These are phyloP conservation scores for Nevesoporus exiguus DNA, from an alignment of 768 basidiomycete genomes.

Conservation along the genomic window DNA sequence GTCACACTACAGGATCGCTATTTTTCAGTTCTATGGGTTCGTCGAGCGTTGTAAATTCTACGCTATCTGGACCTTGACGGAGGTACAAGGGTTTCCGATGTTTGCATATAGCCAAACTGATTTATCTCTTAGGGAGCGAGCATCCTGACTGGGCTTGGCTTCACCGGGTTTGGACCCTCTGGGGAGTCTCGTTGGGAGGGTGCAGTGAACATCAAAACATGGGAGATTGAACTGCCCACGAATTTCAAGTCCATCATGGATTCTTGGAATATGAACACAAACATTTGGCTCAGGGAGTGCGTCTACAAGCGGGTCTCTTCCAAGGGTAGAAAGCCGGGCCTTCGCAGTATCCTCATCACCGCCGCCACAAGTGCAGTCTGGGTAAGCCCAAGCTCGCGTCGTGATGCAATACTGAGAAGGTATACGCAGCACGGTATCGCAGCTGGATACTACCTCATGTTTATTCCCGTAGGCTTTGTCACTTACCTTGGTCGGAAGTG, in stretches of 20 bases:
- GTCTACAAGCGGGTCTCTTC: conserved; percentile 95
- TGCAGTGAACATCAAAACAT: conserved; percentile 82
- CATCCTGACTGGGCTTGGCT: conserved; percentile 91
- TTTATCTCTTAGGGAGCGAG: conserved; percentile 66
- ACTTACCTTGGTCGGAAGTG: conserved; percentile 77
- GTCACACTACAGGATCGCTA: conserved; percentile 46
- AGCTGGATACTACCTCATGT: conserved; percentile 88
- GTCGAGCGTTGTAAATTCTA: conserved; percentile 92
- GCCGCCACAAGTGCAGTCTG: conserved; percentile 93
- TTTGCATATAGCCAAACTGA: conserved; percentile 3
- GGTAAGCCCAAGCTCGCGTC: conserved; percentile 44
- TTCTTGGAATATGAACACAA: conserved; percentile 98
- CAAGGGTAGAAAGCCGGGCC: conserved; percentile 90
- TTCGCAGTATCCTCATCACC: conserved; percentile 85
- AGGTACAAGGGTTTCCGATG: conserved; percentile 42
- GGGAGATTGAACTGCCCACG: conserved; percentile 76
- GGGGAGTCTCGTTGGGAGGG: conserved; percentile 83
- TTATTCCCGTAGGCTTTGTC: conserved; percentile 81
- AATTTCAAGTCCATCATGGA: conserved; percentile 91
- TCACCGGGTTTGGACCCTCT: conserved; percentile 70
- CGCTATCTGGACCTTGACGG: conserved; percentile 89
- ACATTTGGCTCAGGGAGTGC: conserved; percentile 94
- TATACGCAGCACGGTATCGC: conserved; percentile 83
- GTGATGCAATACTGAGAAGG: conserved; percentile 1
- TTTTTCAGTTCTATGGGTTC: conserved; percentile 73